Base-by-base conservation (phyloP, 1,139 yeast genomes). In the Geotrichum reessii region DNA sequence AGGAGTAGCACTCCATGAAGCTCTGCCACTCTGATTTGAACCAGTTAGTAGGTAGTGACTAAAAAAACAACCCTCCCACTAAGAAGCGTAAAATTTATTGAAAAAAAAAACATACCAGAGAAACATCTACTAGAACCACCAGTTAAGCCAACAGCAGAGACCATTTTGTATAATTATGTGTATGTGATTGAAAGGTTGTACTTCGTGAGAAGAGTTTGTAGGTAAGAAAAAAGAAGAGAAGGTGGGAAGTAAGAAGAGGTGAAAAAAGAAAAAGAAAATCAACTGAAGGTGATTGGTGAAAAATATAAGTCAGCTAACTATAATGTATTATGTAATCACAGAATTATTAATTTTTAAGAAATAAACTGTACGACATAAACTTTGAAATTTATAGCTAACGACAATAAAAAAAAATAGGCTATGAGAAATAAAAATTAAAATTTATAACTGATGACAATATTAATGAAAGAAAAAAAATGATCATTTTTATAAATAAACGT, bases 51-150 rank as follows among this genome's bases (percentile, higher is more conserved):
- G 47, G 46, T 47, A 3, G 31, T 8, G 48, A 22, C 50, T 21
- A 27, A 50, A 22, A 55, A 31, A n/a, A n/a, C n/a, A n/a, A n/a
- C n/a, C n/a, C n/a, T n/a, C n/a, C n/a, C 17, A 9, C 21, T 24
- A 17, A 19, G 12, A n/a, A 12, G 28, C 28, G 28, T 25, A 4
- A 25, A 25, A 7, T 4, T 7, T 7, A n/a, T n/a, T n/a, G n/a
- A 12, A 4, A 6, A 31, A 25, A 21, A 6, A 21, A 14, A 66
- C 76, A 67, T 71, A 67, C 76, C 75, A 56, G 75, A 72, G 65
- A 76, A 79, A 70, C 82, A 79, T 62, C 82, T 75, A 66, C 80
- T 74, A 57, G 74, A 70, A 25, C 81, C 81, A 44, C 82, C 81
- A 57, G 69, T 72, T 63, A 74, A 70, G 25, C 78, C 78, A 55